Conservation (phyloP, 495 filamentous ascomycete genomes). For the Aspergillus panamensis region DNA sequence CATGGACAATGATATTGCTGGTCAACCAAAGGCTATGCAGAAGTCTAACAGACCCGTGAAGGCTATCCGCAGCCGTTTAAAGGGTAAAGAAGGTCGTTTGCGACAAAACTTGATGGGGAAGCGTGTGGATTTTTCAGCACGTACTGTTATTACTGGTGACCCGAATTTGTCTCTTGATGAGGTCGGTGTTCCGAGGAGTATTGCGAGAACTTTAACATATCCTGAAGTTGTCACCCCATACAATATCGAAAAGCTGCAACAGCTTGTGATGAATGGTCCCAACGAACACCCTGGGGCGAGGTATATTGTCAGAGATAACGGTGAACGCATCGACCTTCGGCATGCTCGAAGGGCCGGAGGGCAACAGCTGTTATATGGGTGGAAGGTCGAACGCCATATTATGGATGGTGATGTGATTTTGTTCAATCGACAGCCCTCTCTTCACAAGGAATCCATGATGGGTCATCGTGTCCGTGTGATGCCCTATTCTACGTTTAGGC, state of each 20-base stretch:
- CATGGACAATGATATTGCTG: conserved; percentile 99
- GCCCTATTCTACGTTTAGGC: conserved; percentile 96
- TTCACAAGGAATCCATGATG: conserved; percentile 99
- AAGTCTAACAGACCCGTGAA: conserved; percentile 96
- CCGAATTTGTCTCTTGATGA: conserved; percentile 94
- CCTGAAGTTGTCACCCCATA: conserved; percentile 97
- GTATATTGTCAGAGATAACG: conserved; percentile 89
- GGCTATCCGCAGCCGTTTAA: conserved; percentile 90
- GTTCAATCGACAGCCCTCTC: conserved; percentile 97
- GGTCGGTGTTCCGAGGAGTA: conserved; percentile 89
- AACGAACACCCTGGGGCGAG: conserved; percentile 92
- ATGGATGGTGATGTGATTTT: conserved; percentile 96
- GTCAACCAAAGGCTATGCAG: conserved; percentile 90
- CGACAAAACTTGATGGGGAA: conserved; percentile 99
- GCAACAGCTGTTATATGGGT: conserved; percentile 86
- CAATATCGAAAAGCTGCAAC: conserved; percentile 89
- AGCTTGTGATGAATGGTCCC: conserved; percentile 86
- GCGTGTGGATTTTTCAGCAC: conserved; percentile 98
- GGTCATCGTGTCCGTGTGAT: conserved; percentile 95
- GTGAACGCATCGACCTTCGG: conserved; percentile 88
- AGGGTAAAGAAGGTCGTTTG: conserved; percentile 96
- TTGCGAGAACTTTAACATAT: conserved; percentile 87
- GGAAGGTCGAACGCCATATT: conserved; percentile 97
- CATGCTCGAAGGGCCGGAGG: conserved; percentile 82
- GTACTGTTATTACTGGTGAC: conserved; percentile 98